Conservation (phyloP, 768 basidiomycete species). For the Rhodotorula toruloides region DNA sequence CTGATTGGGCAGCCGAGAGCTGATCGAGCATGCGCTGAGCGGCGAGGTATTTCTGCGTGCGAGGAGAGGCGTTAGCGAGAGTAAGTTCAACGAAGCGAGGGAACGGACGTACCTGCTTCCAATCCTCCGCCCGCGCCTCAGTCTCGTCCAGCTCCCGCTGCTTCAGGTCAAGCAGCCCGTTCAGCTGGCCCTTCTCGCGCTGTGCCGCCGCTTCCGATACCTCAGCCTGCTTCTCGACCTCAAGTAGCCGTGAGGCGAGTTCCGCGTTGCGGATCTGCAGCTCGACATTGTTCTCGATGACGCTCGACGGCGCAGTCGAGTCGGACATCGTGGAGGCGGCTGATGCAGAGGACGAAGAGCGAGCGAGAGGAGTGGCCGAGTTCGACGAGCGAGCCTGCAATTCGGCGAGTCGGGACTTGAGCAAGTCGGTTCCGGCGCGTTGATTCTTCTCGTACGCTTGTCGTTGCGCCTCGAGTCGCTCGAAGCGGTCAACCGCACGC, state of each 20-base stretch:
- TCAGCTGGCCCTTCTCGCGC: neutral
- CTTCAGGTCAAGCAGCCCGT: neutral
- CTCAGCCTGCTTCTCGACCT: slow-evolving; percentile 2
- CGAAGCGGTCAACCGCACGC: slow-evolving; percentile 7
- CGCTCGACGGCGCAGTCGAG: neutral
- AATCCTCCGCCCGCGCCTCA: neutral
- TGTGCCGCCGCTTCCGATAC: neutral
- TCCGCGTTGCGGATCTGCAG: slow-evolving; percentile 21
- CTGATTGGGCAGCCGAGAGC: slow-evolving; percentile 1
- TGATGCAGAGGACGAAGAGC: neutral
- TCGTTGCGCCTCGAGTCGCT: slow-evolving; percentile 13
- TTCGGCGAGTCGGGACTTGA: slow-evolving; percentile 25
- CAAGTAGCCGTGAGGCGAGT: neutral
- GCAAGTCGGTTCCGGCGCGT: slow-evolving; percentile 22
- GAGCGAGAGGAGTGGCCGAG: neutral
- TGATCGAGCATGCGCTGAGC: slow-evolving; percentile 19
- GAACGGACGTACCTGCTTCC: slow-evolving; percentile 6
- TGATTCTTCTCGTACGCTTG: slow-evolving; percentile 15
- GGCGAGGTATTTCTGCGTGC: slow-evolving; percentile 28
- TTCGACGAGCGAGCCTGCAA: slow-evolving; percentile 10
- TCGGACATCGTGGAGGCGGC: neutral
- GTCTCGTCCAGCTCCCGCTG: neutral
- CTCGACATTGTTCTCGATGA: neutral
- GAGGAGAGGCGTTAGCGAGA: neutral
- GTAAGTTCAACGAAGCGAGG: neutral